Evolutionary conservation across 176 grass and related monocot species (phyloP).

Genomic region (Oryza rufipogon): DNA sequence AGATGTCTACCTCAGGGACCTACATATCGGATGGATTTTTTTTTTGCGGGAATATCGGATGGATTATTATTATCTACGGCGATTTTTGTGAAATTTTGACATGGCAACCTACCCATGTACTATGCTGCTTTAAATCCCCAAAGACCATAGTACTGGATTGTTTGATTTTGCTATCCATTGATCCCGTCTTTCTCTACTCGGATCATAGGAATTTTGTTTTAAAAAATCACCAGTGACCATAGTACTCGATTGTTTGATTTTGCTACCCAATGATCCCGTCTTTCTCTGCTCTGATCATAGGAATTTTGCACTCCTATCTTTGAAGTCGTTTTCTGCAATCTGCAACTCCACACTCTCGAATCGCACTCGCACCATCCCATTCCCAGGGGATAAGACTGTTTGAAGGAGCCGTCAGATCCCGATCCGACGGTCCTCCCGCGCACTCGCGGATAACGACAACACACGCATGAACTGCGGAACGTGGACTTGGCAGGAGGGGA

Average conservation of each 20-base stretch:
- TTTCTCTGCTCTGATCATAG: not conserved
- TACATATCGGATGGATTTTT: too few species aligned
- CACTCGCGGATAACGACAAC: conserved; percentile 4
- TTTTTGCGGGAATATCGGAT: too few species aligned
- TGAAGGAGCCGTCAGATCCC: not conserved
- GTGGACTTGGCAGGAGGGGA: conserved; percentile 10
- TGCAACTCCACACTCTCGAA: not conserved
- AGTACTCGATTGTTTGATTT: too few species aligned
- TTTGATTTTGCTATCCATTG: too few species aligned
- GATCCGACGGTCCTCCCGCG: not conserved
- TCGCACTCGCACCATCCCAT: not conserved
- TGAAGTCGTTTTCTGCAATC: not conserved
- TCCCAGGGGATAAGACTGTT: not conserved
- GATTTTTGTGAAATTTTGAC: not conserved
- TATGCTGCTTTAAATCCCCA: not conserved
- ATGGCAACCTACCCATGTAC: not conserved
- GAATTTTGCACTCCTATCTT: not conserved
- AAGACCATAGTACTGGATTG: too few species aligned
- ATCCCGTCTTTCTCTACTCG: too few species aligned
- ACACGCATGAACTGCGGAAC: not conserved
- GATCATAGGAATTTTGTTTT: too few species aligned
- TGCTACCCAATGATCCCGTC: too few species aligned
- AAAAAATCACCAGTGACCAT: too few species aligned
- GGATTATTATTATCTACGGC: too few species aligned
- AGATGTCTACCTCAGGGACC: too few species aligned